Evolutionary conservation across 106 monocot species (phyloP).

Genomic region (Dendrobium catenatum): DNA sequence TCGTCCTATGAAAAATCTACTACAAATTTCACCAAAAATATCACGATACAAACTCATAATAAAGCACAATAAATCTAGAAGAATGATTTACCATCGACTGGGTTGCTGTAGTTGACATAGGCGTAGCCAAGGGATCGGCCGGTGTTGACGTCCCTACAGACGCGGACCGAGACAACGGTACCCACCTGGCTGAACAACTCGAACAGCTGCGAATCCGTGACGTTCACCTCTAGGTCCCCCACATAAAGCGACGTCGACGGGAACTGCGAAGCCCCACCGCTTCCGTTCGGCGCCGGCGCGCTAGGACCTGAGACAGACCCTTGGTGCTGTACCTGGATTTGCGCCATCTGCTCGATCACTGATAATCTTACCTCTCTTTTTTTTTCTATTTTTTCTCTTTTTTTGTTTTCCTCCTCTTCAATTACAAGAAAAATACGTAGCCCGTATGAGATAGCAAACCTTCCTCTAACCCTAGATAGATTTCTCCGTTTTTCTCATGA

Average conservation of each 20-base stretch:
- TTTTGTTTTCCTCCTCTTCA: neutral
- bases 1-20: too few relatives aligned
- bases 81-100: constrained; percentile 24
- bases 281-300: constrained; percentile 1
- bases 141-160: constrained; percentile 44
- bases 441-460: neutral
- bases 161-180: constrained; percentile 45
- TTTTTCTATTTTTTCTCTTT: neutral
- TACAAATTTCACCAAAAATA: too few relatives aligned
- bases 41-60: neutral
- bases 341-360: constrained; percentile 4
- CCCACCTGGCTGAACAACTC: constrained; percentile 45
- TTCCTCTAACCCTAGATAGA: constrained; percentile 6
- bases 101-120: constrained; percentile 53
- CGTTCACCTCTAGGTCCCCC: constrained; percentile 46
- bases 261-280: constrained; percentile 14
- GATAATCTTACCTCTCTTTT: neutral
- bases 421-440: neutral
- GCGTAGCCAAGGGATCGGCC: constrained; percentile 54
- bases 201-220: constrained; percentile 48
- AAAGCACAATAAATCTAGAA: neutral
- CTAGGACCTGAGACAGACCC: neutral
- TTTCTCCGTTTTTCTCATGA: neutral
- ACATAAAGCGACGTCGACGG: constrained; percentile 47
- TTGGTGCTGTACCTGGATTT: constrained; percentile 1